Conservation (phyloP, 164 flowering plant genomes). For the Vitis riparia region DNA sequence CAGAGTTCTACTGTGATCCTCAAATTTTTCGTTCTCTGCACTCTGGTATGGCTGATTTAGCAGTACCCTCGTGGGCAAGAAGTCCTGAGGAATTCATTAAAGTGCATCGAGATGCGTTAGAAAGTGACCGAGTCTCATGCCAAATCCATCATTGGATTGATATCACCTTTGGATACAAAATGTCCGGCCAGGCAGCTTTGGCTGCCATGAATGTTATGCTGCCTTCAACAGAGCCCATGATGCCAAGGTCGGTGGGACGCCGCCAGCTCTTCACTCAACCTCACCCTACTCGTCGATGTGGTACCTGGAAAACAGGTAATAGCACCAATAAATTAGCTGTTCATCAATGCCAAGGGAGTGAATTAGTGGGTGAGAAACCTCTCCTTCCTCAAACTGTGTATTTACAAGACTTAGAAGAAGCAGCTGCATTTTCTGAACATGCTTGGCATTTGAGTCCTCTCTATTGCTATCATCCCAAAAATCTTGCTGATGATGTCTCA, state of each 20-base stretch:
- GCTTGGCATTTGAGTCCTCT: conserved; percentile 59
- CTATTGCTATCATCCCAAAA: conserved; percentile 32
- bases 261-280: conserved; percentile 86
- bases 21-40: conserved; percentile 72
- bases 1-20: conserved; percentile 90
- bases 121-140: conserved; percentile 72
- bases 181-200: conserved; percentile 89
- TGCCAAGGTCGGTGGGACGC: conserved; percentile 76
- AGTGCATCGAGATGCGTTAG: conserved; percentile 88
- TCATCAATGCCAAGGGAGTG: conserved; percentile 12
- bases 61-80: conserved; percentile 84
- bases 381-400: conserved; percentile 37
- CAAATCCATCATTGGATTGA: conserved; percentile 94
- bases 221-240: conserved; percentile 59
- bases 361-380: conserved; percentile 14
- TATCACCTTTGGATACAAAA: conserved; percentile 91
- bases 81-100: conserved; percentile 81
- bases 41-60: conserved; percentile 85
- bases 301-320: conserved; percentile 10
- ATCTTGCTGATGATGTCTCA: conserved; percentile 13
- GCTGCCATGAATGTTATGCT: conserved; percentile 92
- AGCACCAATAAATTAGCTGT: conserved; percentile 8
- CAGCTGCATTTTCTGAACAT: conserved; percentile 71
- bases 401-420: conserved; percentile 65
- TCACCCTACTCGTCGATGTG: conserved; percentile 65